These are phyloP conservation scores for Abelmoschus esculentus DNA, from an alignment of 345 rosid species.

Conservation along the genomic window DNA sequence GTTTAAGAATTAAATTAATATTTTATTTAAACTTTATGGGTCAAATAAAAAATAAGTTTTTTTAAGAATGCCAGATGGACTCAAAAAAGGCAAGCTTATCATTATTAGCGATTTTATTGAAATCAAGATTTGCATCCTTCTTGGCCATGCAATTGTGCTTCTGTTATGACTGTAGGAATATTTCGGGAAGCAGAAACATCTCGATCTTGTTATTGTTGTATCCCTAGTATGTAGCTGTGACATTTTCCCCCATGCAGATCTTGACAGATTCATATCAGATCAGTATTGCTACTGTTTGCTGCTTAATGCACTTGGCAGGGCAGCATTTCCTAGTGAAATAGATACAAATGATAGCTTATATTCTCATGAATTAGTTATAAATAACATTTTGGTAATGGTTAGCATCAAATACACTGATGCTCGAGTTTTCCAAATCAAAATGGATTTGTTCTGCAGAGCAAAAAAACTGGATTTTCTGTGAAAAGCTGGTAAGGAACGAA, in stretches of 20 bases:
- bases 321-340: conserved; percentile 70
- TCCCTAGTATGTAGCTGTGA: background rate
- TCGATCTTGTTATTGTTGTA: background rate
- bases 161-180: background rate
- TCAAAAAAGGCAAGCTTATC: too few species aligned
- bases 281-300: conserved; percentile 80
- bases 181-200: background rate
- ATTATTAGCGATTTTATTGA: too few species aligned
- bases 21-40: too few species aligned
- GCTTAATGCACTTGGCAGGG: conserved; percentile 87
- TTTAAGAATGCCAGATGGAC: too few species aligned
- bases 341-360: conserved; percentile 32
- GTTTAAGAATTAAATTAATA: too few species aligned
- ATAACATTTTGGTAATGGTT: background rate
- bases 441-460: background rate
- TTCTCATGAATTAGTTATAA: background rate
- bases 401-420: background rate
- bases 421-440: background rate
- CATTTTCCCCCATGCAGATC: conserved; percentile 6
- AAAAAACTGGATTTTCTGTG: background rate
- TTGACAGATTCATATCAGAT: conserved; percentile 73
- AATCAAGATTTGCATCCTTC: background rate
- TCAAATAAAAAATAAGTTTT: too few species aligned
- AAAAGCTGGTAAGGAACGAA: background rate
- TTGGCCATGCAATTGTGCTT: background rate